Base-by-base conservation (phyloP, 176 grass and related monocot species). In the Rhynchospora pubera region DNA sequence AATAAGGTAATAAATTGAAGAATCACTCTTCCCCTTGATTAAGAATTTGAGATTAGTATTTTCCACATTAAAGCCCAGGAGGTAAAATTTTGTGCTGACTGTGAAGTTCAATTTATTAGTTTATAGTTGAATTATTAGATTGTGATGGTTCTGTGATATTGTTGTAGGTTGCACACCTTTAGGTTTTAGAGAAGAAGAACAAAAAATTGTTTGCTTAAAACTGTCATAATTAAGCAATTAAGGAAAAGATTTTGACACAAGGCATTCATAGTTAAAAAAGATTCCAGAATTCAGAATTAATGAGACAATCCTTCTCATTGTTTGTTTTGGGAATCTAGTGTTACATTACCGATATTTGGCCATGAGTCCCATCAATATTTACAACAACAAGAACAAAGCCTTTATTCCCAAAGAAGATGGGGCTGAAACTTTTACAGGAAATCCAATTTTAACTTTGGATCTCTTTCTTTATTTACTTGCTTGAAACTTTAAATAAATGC, bases 1-100 rank as follows among this genome's bases (percentile, higher is more conserved):
- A 42, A 92, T 97, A 92, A 97, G 92, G 94, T 91, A 50, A 51
- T 76, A 30, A 80, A 87, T 15, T 23, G 18, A 42, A 47, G 19
- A 23, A 23, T 10, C 4, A 6, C 23, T 56, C 15, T 32, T 13
- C 50, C 34, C 34, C 21, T 55, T 19, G 24, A 32, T 76, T 39
- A 39, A 39, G 34, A 39, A 39, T 39, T 3, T 53, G 11, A 55
- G 23, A 75, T 55, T 55, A 55, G 16, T 71, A n/a, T n/a, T 48
- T 48, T 72, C 23, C 68, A 71, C 43, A 72, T 48, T 55, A 76
- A 55, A 32, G 2, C 3, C 12, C 23, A 53, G 47, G 28, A 55
- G 23, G 30, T 39, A 39, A 28, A 28, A 75, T 13, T 5, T 75
- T 75, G 19, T 51, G 21, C 11, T 24, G 46, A 14, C 46, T 24